phyloP scores from a whole-genome alignment of 768 basidiomycete genomes.

The Macrolepiota fuliginosa region DNA sequence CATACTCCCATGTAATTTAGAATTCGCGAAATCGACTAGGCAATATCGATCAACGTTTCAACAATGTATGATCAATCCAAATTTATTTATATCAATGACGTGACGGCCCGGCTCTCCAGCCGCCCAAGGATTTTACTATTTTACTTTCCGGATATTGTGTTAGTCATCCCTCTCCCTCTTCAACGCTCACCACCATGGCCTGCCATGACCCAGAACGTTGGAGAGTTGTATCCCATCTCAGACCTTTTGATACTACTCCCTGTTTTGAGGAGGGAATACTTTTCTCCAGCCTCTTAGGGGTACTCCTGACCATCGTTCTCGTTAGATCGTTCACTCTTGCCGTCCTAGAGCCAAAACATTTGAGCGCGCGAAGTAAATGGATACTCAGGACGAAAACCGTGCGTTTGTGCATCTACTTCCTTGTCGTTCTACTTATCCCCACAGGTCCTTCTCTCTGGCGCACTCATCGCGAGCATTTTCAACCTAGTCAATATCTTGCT shows the following conservation, averaged over 20 bases:
- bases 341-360: slow-evolving; percentile 21
- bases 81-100: neutral
- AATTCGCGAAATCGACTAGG: neutral
- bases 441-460: slow-evolving; percentile 47
- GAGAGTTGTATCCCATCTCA: slow-evolving; percentile 50
- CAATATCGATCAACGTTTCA: neutral
- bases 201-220: slow-evolving; percentile 68
- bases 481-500: slow-evolving; percentile 39
- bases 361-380: slow-evolving; percentile 47
- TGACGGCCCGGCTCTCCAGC: neutral
- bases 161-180: neutral
- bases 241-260: slow-evolving; percentile 74
- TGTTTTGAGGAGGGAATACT: slow-evolving; percentile 81
- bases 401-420: slow-evolving; percentile 23
- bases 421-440: slow-evolving; percentile 3
- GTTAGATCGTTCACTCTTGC: slow-evolving; percentile 32
- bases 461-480: slow-evolving; percentile 43
- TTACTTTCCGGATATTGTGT: neutral
- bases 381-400: slow-evolving; percentile 68
- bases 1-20: neutral
- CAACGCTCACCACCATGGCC: slow-evolving; percentile 29
- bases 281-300: slow-evolving; percentile 48
- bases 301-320: slow-evolving; percentile 41
- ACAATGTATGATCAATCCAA: neutral
- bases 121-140: neutral